phyloP scores from a whole-genome alignment of 2,329 filamentous ascomycete species.

The Lecanoromycetidae sp. region DNA sequence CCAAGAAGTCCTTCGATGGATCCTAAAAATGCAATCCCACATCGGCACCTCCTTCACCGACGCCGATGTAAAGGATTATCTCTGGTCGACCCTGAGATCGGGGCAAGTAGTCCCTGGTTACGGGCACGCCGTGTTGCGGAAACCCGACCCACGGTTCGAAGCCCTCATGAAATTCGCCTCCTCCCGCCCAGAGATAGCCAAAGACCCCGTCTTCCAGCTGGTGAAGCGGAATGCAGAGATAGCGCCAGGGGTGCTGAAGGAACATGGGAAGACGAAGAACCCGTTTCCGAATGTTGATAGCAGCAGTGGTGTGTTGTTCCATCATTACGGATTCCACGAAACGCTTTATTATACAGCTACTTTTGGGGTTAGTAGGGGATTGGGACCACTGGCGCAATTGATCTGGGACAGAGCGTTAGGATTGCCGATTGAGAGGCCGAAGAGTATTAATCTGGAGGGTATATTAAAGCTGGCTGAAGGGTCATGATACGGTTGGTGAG shows the following conservation, averaged over 20 bases:
- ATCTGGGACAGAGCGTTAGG: constrained; percentile 93
- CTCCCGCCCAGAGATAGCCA: constrained; percentile 69
- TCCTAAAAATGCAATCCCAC: constrained; percentile 83
- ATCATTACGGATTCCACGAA: constrained; percentile 96
- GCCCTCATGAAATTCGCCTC: constrained; percentile 93
- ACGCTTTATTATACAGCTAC: constrained; percentile 82
- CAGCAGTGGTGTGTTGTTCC: constrained; percentile 84
- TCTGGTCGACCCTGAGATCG: constrained; percentile 91
- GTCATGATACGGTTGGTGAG: neutral
- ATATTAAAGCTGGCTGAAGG: constrained; percentile 51
- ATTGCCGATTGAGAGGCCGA: constrained; percentile 90
- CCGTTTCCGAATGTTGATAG: constrained; percentile 96
- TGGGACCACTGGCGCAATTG: constrained; percentile 85
- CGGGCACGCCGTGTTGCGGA: constrained; percentile 94
- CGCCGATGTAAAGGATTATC: constrained; percentile 76
- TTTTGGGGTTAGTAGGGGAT: constrained; percentile 53
- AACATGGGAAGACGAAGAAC: constrained; percentile 98
- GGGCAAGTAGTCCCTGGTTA: constrained; percentile 97
- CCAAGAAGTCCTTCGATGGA: constrained; percentile 94
- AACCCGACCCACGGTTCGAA: constrained; percentile 92
- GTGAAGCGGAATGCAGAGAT: constrained; percentile 89
- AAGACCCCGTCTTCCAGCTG: constrained; percentile 83
- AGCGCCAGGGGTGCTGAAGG: constrained; percentile 75
- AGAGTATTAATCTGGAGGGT: constrained; percentile 89
- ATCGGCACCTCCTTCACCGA: constrained; percentile 70